A percentile compares a stretch with the other conserved stretches of the same genome.
Conservation (phyloP, 305 asterid species). For the Fraxinus dipetala region DNA sequence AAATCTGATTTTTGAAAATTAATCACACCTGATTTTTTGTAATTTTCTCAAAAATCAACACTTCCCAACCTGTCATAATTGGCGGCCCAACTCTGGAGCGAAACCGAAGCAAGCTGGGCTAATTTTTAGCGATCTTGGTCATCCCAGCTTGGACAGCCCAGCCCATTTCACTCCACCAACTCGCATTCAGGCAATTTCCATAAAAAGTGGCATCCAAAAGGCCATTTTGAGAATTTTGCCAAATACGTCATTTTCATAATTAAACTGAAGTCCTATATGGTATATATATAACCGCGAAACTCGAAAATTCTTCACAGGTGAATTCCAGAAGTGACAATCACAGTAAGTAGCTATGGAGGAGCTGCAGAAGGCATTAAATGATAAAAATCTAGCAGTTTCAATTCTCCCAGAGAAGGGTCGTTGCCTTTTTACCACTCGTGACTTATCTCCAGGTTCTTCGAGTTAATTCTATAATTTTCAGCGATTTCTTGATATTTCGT, state of each 20-base stretch:
- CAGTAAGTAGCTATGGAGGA: conserved; percentile 51
- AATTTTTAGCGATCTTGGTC: background rate
- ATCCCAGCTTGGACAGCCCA: background rate
- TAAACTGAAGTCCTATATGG: background rate
- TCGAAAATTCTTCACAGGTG: background rate
- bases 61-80: too few species aligned
- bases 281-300: background rate
- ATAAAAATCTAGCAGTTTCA: conserved; percentile 38
- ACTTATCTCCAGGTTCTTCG: conserved; percentile 69
- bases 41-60: too few species aligned
- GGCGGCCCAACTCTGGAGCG: too few species aligned
- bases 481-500: conserved; percentile 1
- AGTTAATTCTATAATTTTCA: background rate
- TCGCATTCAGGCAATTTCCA: background rate
- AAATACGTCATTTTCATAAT: background rate
- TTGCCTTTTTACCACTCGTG: conserved; percentile 61
- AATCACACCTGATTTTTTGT: too few species aligned
- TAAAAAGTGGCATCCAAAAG: background rate
- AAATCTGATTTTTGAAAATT: too few species aligned
- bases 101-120: too few species aligned
- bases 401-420: conserved; percentile 74
- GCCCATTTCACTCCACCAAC: background rate
- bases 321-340: background rate
- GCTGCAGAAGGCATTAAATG: conserved; percentile 39
- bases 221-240: background rate